phyloP scores from a whole-genome alignment of 2,329 filamentous ascomycete genomes.

The Didymella sp. region DNA sequence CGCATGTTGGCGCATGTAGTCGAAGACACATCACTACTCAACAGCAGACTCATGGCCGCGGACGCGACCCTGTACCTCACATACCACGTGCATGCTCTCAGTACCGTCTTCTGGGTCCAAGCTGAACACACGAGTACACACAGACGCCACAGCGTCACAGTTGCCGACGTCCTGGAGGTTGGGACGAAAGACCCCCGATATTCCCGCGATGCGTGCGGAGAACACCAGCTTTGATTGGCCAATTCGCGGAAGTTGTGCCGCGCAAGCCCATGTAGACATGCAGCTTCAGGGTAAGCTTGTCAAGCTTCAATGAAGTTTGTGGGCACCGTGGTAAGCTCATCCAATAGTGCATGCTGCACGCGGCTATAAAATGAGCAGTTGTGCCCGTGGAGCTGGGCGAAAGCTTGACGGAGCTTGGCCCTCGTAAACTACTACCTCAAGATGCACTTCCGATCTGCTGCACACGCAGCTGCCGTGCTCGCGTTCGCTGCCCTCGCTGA shows the following conservation, averaged over 20 bases:
- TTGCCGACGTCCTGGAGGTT: background rate
- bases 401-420: constrained; percentile 32
- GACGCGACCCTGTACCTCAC: background rate
- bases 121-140: background rate
- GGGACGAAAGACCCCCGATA: background rate
- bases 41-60: background rate
- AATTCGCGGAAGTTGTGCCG: constrained; percentile 12
- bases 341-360: background rate
- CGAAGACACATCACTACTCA: constrained; percentile 6
- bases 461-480: constrained; percentile 20
- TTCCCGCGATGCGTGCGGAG: constrained; percentile 11
- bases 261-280: constrained; percentile 5
- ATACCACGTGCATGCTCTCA: constrained; percentile 2
- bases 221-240: constrained; percentile 9
- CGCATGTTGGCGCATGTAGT: constrained; percentile 8
- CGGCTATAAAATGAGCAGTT: constrained; percentile 23
- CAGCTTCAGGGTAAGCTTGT: constrained; percentile 13
- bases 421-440: constrained; percentile 1
- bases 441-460: constrained; percentile 11
- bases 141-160: constrained; percentile 16
- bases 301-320: constrained; percentile 3
- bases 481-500: constrained; percentile 15
- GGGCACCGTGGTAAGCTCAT: constrained; percentile 3
- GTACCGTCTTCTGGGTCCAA: background rate
- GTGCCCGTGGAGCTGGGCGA: constrained; percentile 24